These are phyloP conservation scores for Colletotrichum musae DNA, from an alignment of 2,329 filamentous ascomycete species.

Conservation along the genomic window DNA sequence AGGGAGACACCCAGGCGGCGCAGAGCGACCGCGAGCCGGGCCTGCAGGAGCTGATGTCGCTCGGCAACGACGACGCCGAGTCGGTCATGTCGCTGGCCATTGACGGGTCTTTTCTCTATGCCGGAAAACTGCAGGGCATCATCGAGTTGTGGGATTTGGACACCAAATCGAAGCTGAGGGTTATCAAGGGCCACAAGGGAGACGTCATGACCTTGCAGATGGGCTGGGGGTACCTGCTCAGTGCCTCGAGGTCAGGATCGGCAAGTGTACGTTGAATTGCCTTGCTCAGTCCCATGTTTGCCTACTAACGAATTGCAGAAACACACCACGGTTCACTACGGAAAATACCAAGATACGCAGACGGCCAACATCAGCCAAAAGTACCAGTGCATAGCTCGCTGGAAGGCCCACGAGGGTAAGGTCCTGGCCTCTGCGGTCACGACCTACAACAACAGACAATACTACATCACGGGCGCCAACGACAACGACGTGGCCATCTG, in stretches of 20 bases:
- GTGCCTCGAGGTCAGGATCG: slow-evolving; percentile 89
- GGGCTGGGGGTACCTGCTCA: slow-evolving; percentile 88
- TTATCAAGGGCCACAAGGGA: slow-evolving; percentile 83
- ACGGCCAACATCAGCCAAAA: slow-evolving; percentile 78
- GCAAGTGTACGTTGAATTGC: slow-evolving; percentile 74
- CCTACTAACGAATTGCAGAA: slow-evolving; percentile 61
- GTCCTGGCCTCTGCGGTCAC: slow-evolving; percentile 88
- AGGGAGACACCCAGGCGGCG: slow-evolving; percentile 53
- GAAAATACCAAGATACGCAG: slow-evolving; percentile 64
- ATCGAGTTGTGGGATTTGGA: slow-evolving; percentile 98
- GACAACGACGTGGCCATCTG: slow-evolving; percentile 92
- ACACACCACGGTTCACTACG: slow-evolving; percentile 77
- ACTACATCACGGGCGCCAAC: slow-evolving; percentile 95
- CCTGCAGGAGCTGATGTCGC: slow-evolving; percentile 78
- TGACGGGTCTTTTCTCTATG: slow-evolving; percentile 93
- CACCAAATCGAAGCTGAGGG: slow-evolving; percentile 89
- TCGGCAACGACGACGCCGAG: slow-evolving; percentile 73
- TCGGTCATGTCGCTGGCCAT: slow-evolving; percentile 84
- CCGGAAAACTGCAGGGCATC: slow-evolving; percentile 87
- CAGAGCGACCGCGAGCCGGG: slow-evolving; percentile 70
- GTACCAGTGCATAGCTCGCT: slow-evolving; percentile 83
- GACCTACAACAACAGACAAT: slow-evolving; percentile 77
- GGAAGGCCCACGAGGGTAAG: slow-evolving; percentile 88
- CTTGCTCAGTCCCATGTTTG: background rate
- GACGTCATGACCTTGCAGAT: slow-evolving; percentile 92